Conservation (phyloP, 306 rosid species). For the Echinosophora koreensis region DNA sequence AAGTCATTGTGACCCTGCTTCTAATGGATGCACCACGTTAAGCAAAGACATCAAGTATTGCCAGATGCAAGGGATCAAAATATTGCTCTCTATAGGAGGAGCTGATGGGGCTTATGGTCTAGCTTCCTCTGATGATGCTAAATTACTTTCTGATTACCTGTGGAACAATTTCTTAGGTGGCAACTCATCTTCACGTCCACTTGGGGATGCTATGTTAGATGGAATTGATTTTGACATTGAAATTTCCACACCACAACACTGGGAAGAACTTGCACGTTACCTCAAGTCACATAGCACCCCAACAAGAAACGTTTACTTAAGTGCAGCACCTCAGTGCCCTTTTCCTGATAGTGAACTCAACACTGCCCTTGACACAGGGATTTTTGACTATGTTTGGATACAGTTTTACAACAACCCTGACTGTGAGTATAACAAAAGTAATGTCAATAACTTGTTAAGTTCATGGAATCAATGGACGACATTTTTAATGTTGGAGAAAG, state of each 20-base stretch:
- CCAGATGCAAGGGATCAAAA: constrained; percentile 60
- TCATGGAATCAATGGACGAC: constrained; percentile 66
- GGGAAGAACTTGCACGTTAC: constrained; percentile 39
- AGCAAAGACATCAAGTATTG: constrained; percentile 51
- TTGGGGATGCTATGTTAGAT: constrained; percentile 60
- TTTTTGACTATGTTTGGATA: constrained; percentile 64
- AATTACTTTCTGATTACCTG: constrained; percentile 52
- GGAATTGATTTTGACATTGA: constrained; percentile 63
- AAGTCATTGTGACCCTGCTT: constrained; percentile 57
- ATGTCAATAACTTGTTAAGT: constrained; percentile 35
- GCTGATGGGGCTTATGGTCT: constrained; percentile 47
- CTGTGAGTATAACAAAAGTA: constrained; percentile 55
- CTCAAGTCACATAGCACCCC: constrained; percentile 45
- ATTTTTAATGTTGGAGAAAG: constrained; percentile 17
- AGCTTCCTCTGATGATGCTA: constrained; percentile 58
- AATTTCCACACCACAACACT: neutral
- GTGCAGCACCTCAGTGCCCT: constrained; percentile 71
- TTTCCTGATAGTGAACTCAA: constrained; percentile 53
- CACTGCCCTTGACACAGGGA: constrained; percentile 36
- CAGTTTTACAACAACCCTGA: constrained; percentile 61
- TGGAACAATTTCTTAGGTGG: constrained; percentile 69
- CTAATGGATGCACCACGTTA: constrained; percentile 39
- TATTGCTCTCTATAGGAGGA: constrained; percentile 65
- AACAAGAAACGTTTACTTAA: constrained; percentile 44
- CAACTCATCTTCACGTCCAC: constrained; percentile 51